Evolutionary conservation across 2,329 filamentous ascomycete species (phyloP).

Genomic region (Claviceps sp.): DNA sequence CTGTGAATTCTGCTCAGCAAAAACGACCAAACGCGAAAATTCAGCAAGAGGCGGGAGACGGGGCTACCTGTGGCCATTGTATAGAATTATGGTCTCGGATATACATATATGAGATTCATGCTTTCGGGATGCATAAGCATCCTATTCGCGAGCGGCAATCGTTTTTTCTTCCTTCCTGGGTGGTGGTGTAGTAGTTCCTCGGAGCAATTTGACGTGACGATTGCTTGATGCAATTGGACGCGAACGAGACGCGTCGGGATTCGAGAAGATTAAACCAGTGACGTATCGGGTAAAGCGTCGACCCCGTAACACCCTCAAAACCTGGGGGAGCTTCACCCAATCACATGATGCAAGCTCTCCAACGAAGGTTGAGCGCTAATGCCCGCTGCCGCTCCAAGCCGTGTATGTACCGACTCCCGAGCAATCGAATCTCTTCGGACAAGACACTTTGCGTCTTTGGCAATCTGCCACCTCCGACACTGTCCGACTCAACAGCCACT

Average conservation of each 20-base stretch:
- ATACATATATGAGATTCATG: neutral
- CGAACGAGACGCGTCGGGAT: conserved; percentile 1
- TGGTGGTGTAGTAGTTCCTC: neutral
- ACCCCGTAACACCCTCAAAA: neutral
- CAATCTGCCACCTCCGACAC: neutral
- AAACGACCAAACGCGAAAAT: neutral
- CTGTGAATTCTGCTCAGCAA: conserved; percentile 8
- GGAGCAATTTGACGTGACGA: neutral
- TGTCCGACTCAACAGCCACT: neutral
- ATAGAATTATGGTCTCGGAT: neutral
- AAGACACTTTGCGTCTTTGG: neutral
- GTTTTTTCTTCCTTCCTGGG: neutral
- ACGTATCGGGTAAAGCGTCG: neutral
- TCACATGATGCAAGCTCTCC: neutral
- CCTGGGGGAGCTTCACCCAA: conserved; percentile 1
- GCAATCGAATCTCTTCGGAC: too few species aligned
- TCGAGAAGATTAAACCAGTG: neutral
- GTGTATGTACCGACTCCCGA: too few species aligned
- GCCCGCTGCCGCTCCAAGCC: too few species aligned
- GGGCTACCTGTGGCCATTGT: conserved; percentile 2
- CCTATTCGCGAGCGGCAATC: neutral
- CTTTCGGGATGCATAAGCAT: neutral
- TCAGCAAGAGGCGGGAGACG: neutral
- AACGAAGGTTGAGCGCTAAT: neutral
- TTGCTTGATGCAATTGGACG: neutral